A percentile compares a stretch with the other conserved stretches of the same genome.
Conservation (phyloP, 768 basidiomycete genomes). For the Pleurotus eryngii region DNA sequence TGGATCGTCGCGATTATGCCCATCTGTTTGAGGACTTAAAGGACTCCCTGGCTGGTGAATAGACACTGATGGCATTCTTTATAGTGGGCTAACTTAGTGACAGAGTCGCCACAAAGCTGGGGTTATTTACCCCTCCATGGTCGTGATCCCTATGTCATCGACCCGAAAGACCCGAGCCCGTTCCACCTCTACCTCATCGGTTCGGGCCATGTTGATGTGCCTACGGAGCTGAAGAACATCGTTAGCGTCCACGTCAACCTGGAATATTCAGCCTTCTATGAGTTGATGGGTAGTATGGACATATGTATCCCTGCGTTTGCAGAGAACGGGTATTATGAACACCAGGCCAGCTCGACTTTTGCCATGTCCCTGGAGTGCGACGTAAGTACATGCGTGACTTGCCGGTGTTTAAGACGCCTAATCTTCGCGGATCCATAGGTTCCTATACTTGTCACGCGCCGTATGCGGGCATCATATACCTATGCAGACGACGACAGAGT, state of each 20-base stretch:
- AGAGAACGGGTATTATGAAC: conserved; percentile 29
- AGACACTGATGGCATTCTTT: not conserved
- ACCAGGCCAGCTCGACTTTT: conserved; percentile 38
- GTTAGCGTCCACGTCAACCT: conserved; percentile 30
- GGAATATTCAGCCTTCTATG: conserved; percentile 33
- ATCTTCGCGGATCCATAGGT: conserved; percentile 19
- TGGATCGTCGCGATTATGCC: conserved; percentile 31
- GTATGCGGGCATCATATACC: conserved; percentile 33
- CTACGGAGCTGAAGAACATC: conserved; percentile 33
- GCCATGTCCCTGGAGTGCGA: conserved; percentile 37
- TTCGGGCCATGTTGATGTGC: conserved; percentile 29
- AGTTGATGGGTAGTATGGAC: conserved; percentile 34
- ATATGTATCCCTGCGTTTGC: conserved; percentile 40
- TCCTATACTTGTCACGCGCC: conserved; percentile 38
- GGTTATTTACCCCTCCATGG: conserved; percentile 29
- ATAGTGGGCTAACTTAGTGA: not conserved
- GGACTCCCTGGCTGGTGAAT: conserved; percentile 27
- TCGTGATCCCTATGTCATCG: conserved; percentile 16
- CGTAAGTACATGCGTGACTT: conserved; percentile 17
- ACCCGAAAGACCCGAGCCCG: conserved; percentile 22
- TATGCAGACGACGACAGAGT: conserved; percentile 34
- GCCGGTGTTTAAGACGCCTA: not conserved
- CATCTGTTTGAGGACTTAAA: conserved; percentile 31
- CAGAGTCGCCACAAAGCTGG: conserved; percentile 33
- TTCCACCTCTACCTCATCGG: conserved; percentile 32